These are phyloP conservation scores for Achaetomium macrosporum DNA, from an alignment of 2,329 filamentous ascomycete genomes.

Conservation along the genomic window DNA sequence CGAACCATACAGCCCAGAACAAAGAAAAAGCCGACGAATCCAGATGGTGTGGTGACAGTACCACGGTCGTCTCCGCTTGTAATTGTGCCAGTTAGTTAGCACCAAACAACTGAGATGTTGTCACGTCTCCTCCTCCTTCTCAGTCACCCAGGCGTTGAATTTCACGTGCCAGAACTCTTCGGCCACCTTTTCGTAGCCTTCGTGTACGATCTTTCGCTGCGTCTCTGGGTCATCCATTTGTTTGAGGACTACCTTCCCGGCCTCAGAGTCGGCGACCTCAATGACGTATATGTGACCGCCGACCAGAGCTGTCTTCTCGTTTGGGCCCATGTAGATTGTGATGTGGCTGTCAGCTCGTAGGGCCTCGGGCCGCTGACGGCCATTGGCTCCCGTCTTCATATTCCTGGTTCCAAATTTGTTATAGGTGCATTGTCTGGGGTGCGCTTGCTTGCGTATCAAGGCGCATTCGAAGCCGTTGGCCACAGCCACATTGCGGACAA, in stretches of 20 bases:
- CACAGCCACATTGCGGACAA: background rate
- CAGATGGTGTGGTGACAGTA: too few relatives aligned
- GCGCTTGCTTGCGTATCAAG: background rate
- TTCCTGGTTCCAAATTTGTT: background rate
- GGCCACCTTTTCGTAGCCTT: background rate
- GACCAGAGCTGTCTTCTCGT: background rate
- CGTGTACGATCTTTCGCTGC: background rate
- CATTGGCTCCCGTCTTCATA: rapidly evolving
- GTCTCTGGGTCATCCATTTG: background rate
- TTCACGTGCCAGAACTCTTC: background rate
- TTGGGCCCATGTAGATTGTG: background rate
- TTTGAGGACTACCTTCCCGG: background rate
- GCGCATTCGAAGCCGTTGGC: background rate
- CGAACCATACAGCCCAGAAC: too few relatives aligned
- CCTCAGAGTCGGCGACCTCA: background rate
- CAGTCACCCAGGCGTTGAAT: too few relatives aligned
- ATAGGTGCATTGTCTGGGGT: background rate
- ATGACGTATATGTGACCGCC: background rate
- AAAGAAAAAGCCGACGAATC: too few relatives aligned
- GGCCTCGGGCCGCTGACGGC: too few relatives aligned
- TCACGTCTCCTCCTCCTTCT: too few relatives aligned
- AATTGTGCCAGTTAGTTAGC: too few relatives aligned
- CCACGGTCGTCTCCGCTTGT: too few relatives aligned
- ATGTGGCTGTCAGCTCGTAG: too few relatives aligned
- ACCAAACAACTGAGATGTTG: too few relatives aligned